Evolutionary conservation across 164 flowering plant genomes (phyloP).

Genomic region (Santalum album): DNA sequence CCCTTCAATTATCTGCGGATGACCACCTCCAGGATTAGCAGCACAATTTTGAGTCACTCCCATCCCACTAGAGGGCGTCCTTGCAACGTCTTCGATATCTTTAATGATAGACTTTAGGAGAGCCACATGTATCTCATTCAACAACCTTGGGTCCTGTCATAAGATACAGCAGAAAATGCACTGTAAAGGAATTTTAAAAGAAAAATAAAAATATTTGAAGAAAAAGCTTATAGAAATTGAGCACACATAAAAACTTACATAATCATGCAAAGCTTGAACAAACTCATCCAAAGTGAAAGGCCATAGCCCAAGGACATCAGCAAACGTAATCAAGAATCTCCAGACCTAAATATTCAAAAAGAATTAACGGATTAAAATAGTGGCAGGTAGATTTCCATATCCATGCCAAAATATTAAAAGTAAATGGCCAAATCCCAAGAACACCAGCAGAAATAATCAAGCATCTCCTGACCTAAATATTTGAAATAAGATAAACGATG

Average conservation of each 20-base stretch:
- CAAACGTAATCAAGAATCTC: conserved; percentile 79
- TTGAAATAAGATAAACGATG: no score
- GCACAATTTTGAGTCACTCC: conserved; percentile 58
- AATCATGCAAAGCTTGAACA: conserved; percentile 86
- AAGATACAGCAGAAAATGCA: conserved; percentile 2
- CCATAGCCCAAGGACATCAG: conserved; percentile 92
- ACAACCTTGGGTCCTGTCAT: conserved; percentile 69
- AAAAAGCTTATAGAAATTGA: neutral
- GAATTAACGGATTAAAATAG: no score
- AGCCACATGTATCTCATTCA: conserved; percentile 79
- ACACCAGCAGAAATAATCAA: conserved; percentile 80
- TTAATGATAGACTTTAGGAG: conserved; percentile 65
- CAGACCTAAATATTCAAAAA: conserved; percentile 45
- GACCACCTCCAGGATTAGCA: conserved; percentile 86
- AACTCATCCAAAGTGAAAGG: conserved; percentile 94
- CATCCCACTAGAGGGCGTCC: conserved; percentile 58
- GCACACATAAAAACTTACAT: conserved; percentile 39
- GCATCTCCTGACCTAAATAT: conserved; percentile 95
- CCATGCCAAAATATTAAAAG: no score
- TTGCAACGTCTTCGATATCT: conserved; percentile 93
- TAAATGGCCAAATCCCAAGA: conserved; percentile 87
- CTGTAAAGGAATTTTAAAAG: neutral
- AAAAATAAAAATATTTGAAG: no score
- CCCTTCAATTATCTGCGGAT: conserved; percentile 91
- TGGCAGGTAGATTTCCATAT: no score